Evolutionary conservation across 2,329 filamentous ascomycete species (phyloP).

Genomic region (Alternaria dauci): DNA sequence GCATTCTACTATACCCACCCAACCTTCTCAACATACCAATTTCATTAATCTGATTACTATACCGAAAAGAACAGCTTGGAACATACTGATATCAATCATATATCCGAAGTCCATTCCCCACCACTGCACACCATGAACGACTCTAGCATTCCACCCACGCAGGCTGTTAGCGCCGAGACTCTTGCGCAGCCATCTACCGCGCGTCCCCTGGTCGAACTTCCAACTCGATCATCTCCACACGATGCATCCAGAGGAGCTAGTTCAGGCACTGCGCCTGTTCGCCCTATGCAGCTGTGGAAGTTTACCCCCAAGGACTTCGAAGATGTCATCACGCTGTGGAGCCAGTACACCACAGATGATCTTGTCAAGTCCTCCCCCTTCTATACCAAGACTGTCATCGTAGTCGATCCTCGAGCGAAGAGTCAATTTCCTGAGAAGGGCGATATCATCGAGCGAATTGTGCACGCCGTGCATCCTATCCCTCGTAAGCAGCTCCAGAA

Average conservation of each 20-base stretch:
- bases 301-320: not conserved
- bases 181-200: not conserved
- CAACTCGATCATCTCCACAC: not conserved
- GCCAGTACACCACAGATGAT: not conserved
- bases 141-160: not conserved
- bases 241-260: not conserved
- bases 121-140: not conserved
- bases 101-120: not conserved
- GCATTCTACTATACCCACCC: not conserved
- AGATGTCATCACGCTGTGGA: not conserved
- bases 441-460: not conserved
- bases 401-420: not conserved
- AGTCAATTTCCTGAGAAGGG: not conserved
- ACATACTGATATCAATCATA: not conserved
- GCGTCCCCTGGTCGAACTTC: not conserved
- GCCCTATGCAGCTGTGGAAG: not conserved
- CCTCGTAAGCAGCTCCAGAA: not conserved
- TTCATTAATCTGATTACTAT: too few species aligned
- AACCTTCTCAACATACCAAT: not conserved
- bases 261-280: not conserved
- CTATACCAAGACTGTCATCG: not conserved
- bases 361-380: not conserved
- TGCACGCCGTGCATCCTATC: not conserved
- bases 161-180: not conserved
- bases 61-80: not conserved